phyloP scores from a whole-genome alignment of 2,329 filamentous ascomycete species.

The Aspergillus sp. region DNA sequence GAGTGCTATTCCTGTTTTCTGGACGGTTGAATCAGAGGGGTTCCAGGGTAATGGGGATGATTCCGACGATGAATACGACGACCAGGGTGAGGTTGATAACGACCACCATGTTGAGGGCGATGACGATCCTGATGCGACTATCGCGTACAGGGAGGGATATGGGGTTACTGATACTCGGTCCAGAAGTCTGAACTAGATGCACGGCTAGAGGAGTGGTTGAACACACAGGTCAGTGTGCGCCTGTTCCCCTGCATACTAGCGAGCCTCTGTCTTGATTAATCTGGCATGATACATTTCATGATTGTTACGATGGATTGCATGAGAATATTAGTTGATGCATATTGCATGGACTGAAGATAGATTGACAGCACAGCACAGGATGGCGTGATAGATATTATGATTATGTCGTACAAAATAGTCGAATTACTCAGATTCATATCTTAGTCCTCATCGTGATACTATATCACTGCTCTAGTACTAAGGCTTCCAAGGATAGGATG shows the following conservation, averaged over 20 bases:
- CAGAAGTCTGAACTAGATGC: background rate
- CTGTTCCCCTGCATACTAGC: background rate
- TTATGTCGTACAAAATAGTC: too few species aligned
- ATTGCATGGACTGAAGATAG: too few species aligned
- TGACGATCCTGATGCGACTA: background rate
- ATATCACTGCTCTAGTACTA: too few species aligned
- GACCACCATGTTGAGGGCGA: constrained; percentile 1
- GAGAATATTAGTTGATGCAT: too few species aligned
- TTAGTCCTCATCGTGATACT: too few species aligned
- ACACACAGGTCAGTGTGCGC: background rate
- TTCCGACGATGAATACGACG: constrained; percentile 24
- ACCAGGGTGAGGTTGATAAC: constrained; percentile 16
- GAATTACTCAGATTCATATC: too few species aligned
- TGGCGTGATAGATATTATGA: too few species aligned
- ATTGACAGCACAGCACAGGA: too few species aligned
- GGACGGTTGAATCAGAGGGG: constrained; percentile 72
- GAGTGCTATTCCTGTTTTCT: constrained; percentile 70
- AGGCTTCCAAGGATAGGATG: too few species aligned
- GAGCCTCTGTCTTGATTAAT: background rate
- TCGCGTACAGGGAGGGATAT: background rate
- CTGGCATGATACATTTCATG: background rate
- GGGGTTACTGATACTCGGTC: background rate
- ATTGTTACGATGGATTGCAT: too few species aligned
- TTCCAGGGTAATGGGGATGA: constrained; percentile 45
- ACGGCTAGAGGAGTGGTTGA: background rate